These are phyloP conservation scores for Torulaspora microellipsoides DNA, from an alignment of 805 yeast species.

Conservation along the genomic window DNA sequence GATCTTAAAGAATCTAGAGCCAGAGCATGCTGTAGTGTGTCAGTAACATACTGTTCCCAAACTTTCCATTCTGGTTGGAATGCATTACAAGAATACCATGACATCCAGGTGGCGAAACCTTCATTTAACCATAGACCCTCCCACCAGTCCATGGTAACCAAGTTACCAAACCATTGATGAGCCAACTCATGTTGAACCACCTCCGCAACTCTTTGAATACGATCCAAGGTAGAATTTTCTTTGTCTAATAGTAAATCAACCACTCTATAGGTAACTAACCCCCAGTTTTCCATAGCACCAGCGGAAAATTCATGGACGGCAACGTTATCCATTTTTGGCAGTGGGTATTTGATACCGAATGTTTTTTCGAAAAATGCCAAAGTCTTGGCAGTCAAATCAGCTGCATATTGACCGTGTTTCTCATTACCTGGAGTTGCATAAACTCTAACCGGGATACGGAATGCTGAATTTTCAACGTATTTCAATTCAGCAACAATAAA, in stretches of 20 bases:
- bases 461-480: slow-evolving; percentile 61
- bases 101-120: slow-evolving; percentile 90
- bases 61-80: slow-evolving; percentile 83
- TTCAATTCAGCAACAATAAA: slow-evolving; percentile 77
- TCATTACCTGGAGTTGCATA: slow-evolving; percentile 77
- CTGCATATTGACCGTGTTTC: slow-evolving; percentile 65
- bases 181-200: slow-evolving; percentile 87
- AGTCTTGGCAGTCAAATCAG: slow-evolving; percentile 70
- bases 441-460: slow-evolving; percentile 72
- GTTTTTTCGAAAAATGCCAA: slow-evolving; percentile 66
- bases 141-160: slow-evolving; percentile 93
- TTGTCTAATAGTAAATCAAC: slow-evolving; percentile 72
- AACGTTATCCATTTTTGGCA: slow-evolving; percentile 78
- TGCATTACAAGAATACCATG: slow-evolving; percentile 76
- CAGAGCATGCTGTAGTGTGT: slow-evolving; percentile 70
- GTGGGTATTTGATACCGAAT: slow-evolving; percentile 70
- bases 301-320: slow-evolving; percentile 82
- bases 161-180: slow-evolving; percentile 88
- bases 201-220: slow-evolving; percentile 73
- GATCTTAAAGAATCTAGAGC: slow-evolving; percentile 73
- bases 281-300: slow-evolving; percentile 90
- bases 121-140: slow-evolving; percentile 85
- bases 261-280: slow-evolving; percentile 73
- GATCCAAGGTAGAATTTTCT: slow-evolving; percentile 55
- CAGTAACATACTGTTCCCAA: slow-evolving; percentile 78